Conservation (phyloP, 1,284 basidiomycete genomes). For the Cutaneotrichosporon dermatis region DNA sequence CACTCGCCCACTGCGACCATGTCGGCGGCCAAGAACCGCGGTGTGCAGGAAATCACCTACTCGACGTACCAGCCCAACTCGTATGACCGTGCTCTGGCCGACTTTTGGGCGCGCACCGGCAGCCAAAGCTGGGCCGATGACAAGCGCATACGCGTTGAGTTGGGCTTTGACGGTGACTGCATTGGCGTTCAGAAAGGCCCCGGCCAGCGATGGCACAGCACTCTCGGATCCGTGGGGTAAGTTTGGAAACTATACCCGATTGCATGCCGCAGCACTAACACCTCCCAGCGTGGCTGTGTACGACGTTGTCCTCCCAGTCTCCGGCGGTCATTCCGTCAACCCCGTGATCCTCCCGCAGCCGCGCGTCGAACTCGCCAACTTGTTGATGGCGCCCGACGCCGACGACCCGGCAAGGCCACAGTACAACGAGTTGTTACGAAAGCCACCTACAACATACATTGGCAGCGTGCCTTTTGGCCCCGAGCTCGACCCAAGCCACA, state of each 20-base stretch:
- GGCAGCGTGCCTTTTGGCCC: conserved; percentile 32
- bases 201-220: conserved; percentile 36
- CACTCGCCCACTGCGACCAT: conserved; percentile 2
- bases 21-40: conserved; percentile 11
- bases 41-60: conserved; percentile 42
- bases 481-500: not conserved
- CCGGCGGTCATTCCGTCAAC: conserved; percentile 25
- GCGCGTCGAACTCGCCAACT: conserved; percentile 34
- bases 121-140: conserved; percentile 17
- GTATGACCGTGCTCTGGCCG: conserved; percentile 43
- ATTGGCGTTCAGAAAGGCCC: conserved; percentile 41
- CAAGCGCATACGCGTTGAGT: conserved; percentile 40
- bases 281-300: conserved; percentile 43
- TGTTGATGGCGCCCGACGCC: conserved; percentile 14
- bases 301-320: conserved; percentile 42
- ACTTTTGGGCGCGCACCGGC: conserved; percentile 41
- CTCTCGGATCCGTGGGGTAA: conserved; percentile 43
- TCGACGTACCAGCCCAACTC: conserved; percentile 47
- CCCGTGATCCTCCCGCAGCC: conserved; percentile 50
- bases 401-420: not conserved
- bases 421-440: conserved; percentile 14
- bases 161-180: conserved; percentile 43
- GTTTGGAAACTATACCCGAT: conserved; percentile 3
- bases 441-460: conserved; percentile 41
- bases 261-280: not conserved